phyloP scores from a whole-genome alignment of 225 moss, liverwort and hornwort genomes.

The Bryoerythrophyllum caledonicum region DNA sequence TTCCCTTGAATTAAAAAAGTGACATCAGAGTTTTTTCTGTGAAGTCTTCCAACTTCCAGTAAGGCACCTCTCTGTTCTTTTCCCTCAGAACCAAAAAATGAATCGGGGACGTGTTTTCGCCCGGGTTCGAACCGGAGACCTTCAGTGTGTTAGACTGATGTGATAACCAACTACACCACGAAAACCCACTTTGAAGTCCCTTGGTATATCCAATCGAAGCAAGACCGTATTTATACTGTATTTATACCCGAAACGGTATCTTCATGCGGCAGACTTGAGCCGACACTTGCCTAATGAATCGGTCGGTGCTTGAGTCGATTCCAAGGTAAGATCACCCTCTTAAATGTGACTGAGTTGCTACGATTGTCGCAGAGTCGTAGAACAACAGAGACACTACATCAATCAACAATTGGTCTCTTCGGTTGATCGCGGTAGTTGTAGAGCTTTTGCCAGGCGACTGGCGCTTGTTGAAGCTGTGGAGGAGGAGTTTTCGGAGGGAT shows the following conservation, averaged over 20 bases:
- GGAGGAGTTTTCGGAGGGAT: not conserved
- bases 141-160: conserved; percentile 49
- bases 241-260: no score
- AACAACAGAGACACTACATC: not conserved
- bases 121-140: conserved; percentile 37
- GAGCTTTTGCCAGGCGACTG: not conserved
- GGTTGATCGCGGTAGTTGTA: not conserved
- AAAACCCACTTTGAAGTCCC: not conserved
- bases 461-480: not conserved
- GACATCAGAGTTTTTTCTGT: no score
- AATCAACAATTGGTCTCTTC: not conserved
- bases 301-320: conserved; percentile 6
- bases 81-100: no score
- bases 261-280: no score
- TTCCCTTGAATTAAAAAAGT: no score
- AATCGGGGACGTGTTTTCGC: not conserved
- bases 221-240: no score
- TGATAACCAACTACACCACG: conserved; percentile 44
- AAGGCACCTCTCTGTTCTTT: no score
- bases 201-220: no score
- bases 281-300: no score
- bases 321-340: not conserved
- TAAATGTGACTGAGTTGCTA: not conserved
- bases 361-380: not conserved
- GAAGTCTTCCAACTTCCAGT: no score